A percentile compares a stretch with the other conserved stretches of the same genome.
Evolutionary conservation across 1,284 basidiomycete species (phyloP).

Genomic region (Trametes versicolor): DNA sequence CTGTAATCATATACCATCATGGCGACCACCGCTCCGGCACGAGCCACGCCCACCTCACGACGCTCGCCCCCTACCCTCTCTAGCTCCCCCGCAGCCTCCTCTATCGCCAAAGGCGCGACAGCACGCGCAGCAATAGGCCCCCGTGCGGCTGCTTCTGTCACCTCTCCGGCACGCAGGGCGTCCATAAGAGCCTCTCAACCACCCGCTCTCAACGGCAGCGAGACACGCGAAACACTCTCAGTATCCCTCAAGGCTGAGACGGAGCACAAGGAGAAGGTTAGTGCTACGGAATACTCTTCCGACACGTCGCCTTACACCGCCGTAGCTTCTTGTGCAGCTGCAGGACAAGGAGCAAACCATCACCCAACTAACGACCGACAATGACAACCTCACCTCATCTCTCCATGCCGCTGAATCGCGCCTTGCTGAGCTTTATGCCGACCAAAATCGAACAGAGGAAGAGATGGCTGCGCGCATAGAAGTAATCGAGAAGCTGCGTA

Average conservation of each 20-base stretch:
- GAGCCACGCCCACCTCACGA: conserved; percentile 55
- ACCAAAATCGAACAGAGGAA: conserved; percentile 80
- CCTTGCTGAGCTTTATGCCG: conserved; percentile 78
- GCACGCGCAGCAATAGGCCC: conserved; percentile 50
- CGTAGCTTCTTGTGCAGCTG: conserved; percentile 74
- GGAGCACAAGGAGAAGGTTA: conserved; percentile 81
- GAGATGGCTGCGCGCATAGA: conserved; percentile 82
- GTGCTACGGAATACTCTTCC: conserved; percentile 33
- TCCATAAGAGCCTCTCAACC: conserved; percentile 55
- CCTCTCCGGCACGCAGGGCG: conserved; percentile 57
- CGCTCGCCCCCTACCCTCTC: conserved; percentile 44
- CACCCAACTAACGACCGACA: conserved; percentile 66
- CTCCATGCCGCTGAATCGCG: conserved; percentile 73
- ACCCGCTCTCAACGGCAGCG: conserved; percentile 41
- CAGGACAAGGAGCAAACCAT: conserved; percentile 82
- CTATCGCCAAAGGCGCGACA: conserved; percentile 50
- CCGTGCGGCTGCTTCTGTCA: conserved; percentile 45
- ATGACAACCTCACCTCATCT: conserved; percentile 67
- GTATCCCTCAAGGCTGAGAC: conserved; percentile 77
- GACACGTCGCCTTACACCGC: conserved; percentile 21
- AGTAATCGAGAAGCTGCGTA: conserved; percentile 78
- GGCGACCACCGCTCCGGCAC: conserved; percentile 47
- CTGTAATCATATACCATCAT: conserved; percentile 34
- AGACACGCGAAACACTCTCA: conserved; percentile 61
- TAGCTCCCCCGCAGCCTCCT: conserved; percentile 38